These are phyloP conservation scores for Sporisorium scitamineum DNA, from an alignment of 1,284 basidiomycete species.

Conservation along the genomic window DNA sequence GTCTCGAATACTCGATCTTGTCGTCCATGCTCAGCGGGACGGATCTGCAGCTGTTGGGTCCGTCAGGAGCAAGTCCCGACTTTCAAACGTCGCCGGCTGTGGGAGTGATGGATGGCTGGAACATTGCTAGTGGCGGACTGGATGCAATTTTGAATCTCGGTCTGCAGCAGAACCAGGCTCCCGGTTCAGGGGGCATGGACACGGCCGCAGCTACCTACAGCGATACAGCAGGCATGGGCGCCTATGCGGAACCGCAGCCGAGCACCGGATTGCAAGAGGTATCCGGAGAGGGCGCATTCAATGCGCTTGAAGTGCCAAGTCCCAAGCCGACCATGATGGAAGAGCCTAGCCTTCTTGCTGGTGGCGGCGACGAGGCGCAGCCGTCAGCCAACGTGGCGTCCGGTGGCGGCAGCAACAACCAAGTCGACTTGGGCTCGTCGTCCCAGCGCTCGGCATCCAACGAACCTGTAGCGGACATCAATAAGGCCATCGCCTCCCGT, in stretches of 20 bases:
- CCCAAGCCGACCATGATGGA: conserved; percentile 38
- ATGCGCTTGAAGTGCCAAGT: conserved; percentile 57
- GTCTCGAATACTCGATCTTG: conserved; percentile 90
- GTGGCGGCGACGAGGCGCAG: conserved; percentile 14
- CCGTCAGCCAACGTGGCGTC: background rate
- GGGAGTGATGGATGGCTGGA: conserved; percentile 57
- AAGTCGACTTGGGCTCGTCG: conserved; percentile 41
- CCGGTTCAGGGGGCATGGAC: conserved; percentile 36
- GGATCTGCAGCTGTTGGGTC: conserved; percentile 52
- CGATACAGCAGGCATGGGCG: conserved; percentile 35
- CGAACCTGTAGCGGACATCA: conserved; percentile 48
- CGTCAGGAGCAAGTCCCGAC: conserved; percentile 54
- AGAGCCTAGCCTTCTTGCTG: conserved; percentile 16
- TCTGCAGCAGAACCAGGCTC: conserved; percentile 20
- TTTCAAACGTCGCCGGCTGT: conserved; percentile 52
- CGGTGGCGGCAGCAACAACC: conserved; percentile 7
- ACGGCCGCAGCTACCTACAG: conserved; percentile 40
- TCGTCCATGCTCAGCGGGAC: conserved; percentile 79
- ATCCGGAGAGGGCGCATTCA: conserved; percentile 29
- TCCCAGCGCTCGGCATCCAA: conserved; percentile 44
- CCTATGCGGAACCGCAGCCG: conserved; percentile 15
- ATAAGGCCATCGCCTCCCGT: conserved; percentile 46
- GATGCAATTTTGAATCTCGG: conserved; percentile 32
- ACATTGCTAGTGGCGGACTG: conserved; percentile 36
- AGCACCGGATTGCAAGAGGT: conserved; percentile 27